Evolutionary conservation across 2,329 filamentous ascomycete species (phyloP).

Genomic region (Blastomyces silverae): DNA sequence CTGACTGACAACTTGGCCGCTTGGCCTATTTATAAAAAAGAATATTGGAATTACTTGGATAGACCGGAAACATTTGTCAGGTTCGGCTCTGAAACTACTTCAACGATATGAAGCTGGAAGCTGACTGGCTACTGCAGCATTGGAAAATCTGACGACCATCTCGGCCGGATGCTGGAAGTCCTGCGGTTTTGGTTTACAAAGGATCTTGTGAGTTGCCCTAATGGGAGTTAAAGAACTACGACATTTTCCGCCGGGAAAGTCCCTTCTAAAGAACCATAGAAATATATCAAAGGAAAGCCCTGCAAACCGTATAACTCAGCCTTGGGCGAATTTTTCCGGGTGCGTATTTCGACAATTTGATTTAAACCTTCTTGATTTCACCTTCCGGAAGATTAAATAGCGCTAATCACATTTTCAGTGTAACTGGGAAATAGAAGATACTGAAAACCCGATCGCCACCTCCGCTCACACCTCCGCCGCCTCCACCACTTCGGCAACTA

Average conservation of each 20-base stretch:
- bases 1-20: slow-evolving; percentile 8
- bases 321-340: slow-evolving; percentile 92
- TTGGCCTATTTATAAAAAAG: slow-evolving; percentile 37
- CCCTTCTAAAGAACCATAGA: slow-evolving; percentile 44
- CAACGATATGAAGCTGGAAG: background rate
- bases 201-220: slow-evolving; percentile 56
- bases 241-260: slow-evolving; percentile 21
- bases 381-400: background rate
- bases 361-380: background rate
- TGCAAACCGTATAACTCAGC: slow-evolving; percentile 99
- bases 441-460: slow-evolving; percentile 56
- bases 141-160: slow-evolving; percentile 81
- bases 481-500: slow-evolving; percentile 25
- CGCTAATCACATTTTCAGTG: slow-evolving; percentile 52
- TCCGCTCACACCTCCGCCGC: background rate
- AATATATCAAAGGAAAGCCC: slow-evolving; percentile 96
- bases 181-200: slow-evolving; percentile 98
- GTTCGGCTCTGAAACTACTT: slow-evolving; percentile 34
- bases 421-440: slow-evolving; percentile 88
- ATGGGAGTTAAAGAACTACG: slow-evolving; percentile 8
- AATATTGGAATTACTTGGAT: slow-evolving; percentile 99
- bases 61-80: slow-evolving; percentile 80
- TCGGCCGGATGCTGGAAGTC: slow-evolving; percentile 92
- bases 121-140: slow-evolving; percentile 45
- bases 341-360: slow-evolving; percentile 41